Percentiles rank a stretch among this genome's conserved stretches.
Evolutionary conservation across 2,329 filamentous ascomycete genomes (phyloP).

Genomic region (Calonectria ilicicola): DNA sequence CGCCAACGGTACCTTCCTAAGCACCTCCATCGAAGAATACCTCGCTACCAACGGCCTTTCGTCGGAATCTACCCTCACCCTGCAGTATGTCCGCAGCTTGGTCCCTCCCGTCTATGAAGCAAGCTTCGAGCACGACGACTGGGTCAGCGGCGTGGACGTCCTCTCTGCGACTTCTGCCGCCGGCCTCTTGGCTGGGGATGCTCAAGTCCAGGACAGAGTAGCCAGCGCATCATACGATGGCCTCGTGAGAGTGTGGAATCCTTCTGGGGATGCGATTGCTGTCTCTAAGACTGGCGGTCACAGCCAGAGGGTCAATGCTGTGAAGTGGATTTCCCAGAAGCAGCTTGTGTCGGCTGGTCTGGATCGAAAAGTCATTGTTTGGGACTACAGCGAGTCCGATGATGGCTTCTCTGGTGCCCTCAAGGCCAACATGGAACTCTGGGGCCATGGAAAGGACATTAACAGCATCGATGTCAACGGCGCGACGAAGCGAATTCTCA

Average conservation of each 20-base stretch:
- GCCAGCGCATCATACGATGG: slow-evolving; percentile 97
- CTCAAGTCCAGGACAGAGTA: slow-evolving; percentile 64
- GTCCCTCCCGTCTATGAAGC: slow-evolving; percentile 90
- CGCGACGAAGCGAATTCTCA: slow-evolving; percentile 81
- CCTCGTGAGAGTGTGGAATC: slow-evolving; percentile 88
- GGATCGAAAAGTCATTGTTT: slow-evolving; percentile 88
- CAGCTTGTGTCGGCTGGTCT: slow-evolving; percentile 86
- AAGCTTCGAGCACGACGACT: slow-evolving; percentile 97
- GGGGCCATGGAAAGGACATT: slow-evolving; percentile 82
- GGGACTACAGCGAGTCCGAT: slow-evolving; percentile 83
- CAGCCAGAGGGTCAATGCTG: slow-evolving; percentile 81
- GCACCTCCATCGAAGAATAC: slow-evolving; percentile 91
- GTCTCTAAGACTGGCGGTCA: slow-evolving; percentile 82
- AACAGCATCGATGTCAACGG: slow-evolving; percentile 81
- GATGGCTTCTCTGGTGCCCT: slow-evolving; percentile 72
- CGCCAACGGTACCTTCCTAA: slow-evolving; percentile 91
- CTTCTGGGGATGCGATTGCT: slow-evolving; percentile 85
- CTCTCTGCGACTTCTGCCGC: slow-evolving; percentile 75
- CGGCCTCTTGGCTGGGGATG: slow-evolving; percentile 57
- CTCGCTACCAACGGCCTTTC: slow-evolving; percentile 88
- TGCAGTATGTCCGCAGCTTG: slow-evolving; percentile 94
- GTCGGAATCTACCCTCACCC: slow-evolving; percentile 84
- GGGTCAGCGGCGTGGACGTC: slow-evolving; percentile 90
- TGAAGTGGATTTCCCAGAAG: slow-evolving; percentile 82
- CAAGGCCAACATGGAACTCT: slow-evolving; percentile 82